Base-by-base conservation (phyloP, 2,329 filamentous ascomycete species). In the Lecanicillium sp. region DNA sequence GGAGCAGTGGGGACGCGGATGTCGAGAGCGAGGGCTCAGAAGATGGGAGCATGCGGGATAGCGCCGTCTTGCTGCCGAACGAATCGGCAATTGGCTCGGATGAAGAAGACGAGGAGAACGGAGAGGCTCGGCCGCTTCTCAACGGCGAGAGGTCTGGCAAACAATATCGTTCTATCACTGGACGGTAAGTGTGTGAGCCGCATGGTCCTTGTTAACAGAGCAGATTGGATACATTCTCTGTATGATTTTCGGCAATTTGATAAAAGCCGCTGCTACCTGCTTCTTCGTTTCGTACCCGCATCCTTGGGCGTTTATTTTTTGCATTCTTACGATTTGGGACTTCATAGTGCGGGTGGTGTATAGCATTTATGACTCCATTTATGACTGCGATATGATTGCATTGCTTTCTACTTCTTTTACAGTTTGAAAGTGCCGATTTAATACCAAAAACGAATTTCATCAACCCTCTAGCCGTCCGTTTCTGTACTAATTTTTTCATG, bases 21-120 rank as follows among this genome's bases (percentile, higher is more conserved):
- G 61, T 37, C 2, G 63, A 64, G 4, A 60, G 43, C 35, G 63
- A 44, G 52, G 67, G 68, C 11, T 62, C 57, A 0, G 67, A 71
- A 27, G 60, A 60, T 5, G 67, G 65, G 4, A 61, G 49, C 7
- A 44, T 55, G 14, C 50, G 41, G 11, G 54, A 55, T 1, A 56
- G 54, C 24, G 55, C 48, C 1, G 27, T 58, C 10, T 23, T 60
- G n/a, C 30, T 61, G 2, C 54, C 48, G 3, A 52, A 56, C n/a
- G 58, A 58, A 21, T 56, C 52, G 17, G 55, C 57, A 3, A 40
- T 59, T 1, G n/a, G 26, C 26, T 39, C 35, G n/a, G 55, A 51
- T 3, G 60, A 58, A 7, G 53, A 56, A 14, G 51, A 54, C 17
- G 54, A 53, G 20, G 26, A 40, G 12, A 12, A 29, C 2, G 33